A percentile compares a stretch with the other conserved stretches of the same genome.
Evolutionary conservation across 2,329 filamentous ascomycete genomes (phyloP).

Genomic region (Talaromyces sp.): DNA sequence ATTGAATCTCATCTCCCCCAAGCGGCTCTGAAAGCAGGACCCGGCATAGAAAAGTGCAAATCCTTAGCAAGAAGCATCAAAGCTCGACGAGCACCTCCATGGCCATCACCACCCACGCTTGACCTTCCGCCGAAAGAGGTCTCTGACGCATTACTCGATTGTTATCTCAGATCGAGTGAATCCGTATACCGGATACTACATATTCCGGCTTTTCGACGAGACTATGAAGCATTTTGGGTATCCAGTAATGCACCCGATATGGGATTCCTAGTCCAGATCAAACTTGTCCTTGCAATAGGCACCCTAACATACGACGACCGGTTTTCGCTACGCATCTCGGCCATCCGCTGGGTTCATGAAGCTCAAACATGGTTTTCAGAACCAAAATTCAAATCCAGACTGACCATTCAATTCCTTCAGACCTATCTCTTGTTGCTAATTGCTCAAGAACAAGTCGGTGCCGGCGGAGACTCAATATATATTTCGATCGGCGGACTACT

Average conservation of each 20-base stretch:
- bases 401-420: conserved; percentile 30
- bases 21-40: conserved; percentile 37
- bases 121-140: conserved; percentile 47
- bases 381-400: conserved; percentile 30
- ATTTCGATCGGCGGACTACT: conserved; percentile 34
- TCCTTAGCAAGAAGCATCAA: conserved; percentile 55
- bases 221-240: conserved; percentile 57
- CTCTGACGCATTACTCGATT: conserved; percentile 52
- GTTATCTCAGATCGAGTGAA: conserved; percentile 58
- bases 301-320: conserved; percentile 50
- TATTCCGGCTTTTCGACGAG: conserved; percentile 54
- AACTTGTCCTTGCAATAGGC: conserved; percentile 60
- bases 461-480: conserved; percentile 39
- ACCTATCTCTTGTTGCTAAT: conserved; percentile 36
- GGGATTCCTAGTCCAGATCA: conserved; percentile 56
- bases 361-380: conserved; percentile 32
- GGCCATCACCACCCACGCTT: conserved; percentile 30
- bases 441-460: conserved; percentile 32
- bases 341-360: conserved; percentile 38
- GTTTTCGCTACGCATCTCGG: conserved; percentile 52
- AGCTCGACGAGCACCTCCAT: conserved; percentile 33
- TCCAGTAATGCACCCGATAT: conserved; percentile 30
- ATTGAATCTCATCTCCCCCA: conserved; percentile 21
- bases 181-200: conserved; percentile 58
- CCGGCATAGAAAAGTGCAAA: conserved; percentile 54